Percentiles rank a stretch among this genome's conserved stretches.
Conservation (phyloP, 345 rosid species). For the Xanthoceras sorbifolium region DNA sequence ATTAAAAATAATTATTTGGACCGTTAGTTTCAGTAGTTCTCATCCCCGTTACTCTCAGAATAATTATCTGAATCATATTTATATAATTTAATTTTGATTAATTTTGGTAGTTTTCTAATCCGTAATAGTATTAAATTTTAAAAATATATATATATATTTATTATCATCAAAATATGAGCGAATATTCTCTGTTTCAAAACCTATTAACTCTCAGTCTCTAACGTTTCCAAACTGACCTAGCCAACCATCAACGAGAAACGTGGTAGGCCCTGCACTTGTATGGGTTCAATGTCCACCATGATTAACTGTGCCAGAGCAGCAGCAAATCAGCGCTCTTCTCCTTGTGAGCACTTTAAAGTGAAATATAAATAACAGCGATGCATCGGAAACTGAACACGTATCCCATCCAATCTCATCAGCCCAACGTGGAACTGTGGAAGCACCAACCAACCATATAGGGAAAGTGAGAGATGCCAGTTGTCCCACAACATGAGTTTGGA, state of each 20-base stretch:
- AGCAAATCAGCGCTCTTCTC: constrained; percentile 6
- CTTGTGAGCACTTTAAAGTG: neutral
- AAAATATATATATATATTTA: too few species aligned
- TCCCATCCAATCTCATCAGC: neutral
- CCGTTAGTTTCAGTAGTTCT: too few species aligned
- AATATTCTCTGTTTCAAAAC: neutral
- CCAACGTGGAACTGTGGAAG: constrained; percentile 30
- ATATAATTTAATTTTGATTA: too few species aligned
- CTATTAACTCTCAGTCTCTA: neutral
- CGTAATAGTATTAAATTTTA: too few species aligned
- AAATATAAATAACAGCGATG: neutral
- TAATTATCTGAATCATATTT: too few species aligned
- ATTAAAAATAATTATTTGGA: too few species aligned
- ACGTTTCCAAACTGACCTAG: neutral
- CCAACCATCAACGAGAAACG: constrained; percentile 16
- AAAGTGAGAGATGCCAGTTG: constrained; percentile 20
- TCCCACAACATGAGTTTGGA: constrained; percentile 14
- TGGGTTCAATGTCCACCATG: constrained; percentile 20
- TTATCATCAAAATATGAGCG: too few species aligned
- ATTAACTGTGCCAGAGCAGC: constrained; percentile 25
- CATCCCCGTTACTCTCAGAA: too few species aligned
- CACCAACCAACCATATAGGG: constrained; percentile 21
- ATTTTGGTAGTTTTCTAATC: too few species aligned
- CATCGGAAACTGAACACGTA: constrained; percentile 37
- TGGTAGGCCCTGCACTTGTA: constrained; percentile 21